Conservation (phyloP, 345 rosid genomes). For the Boechera retrofracta region DNA sequence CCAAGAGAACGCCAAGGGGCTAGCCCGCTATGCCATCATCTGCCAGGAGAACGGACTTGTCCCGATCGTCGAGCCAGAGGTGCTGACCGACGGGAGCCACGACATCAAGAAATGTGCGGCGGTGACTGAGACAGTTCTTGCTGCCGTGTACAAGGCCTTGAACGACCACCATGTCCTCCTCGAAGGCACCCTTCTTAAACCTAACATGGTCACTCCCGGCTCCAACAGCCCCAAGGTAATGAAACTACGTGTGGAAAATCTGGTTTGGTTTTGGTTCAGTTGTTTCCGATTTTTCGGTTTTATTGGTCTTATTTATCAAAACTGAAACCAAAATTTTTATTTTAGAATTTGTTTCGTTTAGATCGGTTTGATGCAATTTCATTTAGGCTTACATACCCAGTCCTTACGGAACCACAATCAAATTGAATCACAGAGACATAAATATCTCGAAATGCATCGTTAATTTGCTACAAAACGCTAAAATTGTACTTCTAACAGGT, state of each 20-base stretch:
- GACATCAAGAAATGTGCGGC: slow-evolving; percentile 86
- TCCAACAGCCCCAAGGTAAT: slow-evolving; percentile 85
- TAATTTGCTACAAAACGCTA: background rate
- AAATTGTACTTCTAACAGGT: slow-evolving; percentile 46
- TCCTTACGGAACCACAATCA: background rate
- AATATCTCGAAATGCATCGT: background rate
- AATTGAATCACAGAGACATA: background rate
- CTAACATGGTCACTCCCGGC: slow-evolving; percentile 98
- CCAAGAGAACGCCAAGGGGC: slow-evolving; percentile 91
- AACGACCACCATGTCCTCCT: slow-evolving; percentile 95
- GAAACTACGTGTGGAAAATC: background rate
- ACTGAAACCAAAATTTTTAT: background rate
- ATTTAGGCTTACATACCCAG: background rate
- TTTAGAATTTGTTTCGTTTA: background rate
- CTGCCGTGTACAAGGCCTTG: slow-evolving; percentile 90
- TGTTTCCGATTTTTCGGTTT: background rate
- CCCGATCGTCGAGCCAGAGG: slow-evolving; percentile 92
- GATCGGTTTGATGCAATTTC: background rate
- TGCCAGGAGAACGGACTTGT: slow-evolving; percentile 96
- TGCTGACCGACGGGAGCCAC: slow-evolving; percentile 83
- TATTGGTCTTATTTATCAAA: background rate
- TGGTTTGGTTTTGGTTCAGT: background rate
- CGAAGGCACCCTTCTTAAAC: slow-evolving; percentile 95
- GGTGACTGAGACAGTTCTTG: slow-evolving; percentile 80
- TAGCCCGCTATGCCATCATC: slow-evolving; percentile 93